A percentile compares a stretch with the other conserved stretches of the same genome.
Evolutionary conservation across 2,329 filamentous ascomycete species (phyloP).

Genomic region (Sporothrix globosa): DNA sequence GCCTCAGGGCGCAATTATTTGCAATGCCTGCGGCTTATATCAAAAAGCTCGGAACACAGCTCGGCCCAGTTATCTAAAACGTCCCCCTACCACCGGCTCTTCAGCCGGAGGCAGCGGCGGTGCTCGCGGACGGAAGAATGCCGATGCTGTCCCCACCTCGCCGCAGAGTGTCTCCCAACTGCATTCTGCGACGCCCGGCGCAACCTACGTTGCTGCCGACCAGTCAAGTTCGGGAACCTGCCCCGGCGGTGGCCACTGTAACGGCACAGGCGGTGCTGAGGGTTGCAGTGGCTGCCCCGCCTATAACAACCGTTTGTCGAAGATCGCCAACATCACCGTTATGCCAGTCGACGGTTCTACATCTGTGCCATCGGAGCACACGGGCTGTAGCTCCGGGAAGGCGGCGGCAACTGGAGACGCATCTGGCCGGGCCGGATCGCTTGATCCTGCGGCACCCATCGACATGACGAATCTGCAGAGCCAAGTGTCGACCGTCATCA

Average conservation of each 20-base stretch:
- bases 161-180: conserved; percentile 48
- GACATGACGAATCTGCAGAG: conserved; percentile 55
- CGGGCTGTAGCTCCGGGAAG: conserved; percentile 3
- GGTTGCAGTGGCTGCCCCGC: conserved; percentile 95
- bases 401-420: not conserved
- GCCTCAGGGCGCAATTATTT: conserved; percentile 90
- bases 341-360: conserved; percentile 45
- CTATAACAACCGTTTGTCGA: conserved; percentile 94
- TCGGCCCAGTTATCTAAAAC: conserved; percentile 87
- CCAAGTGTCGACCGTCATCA: conserved; percentile 66
- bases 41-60: conserved; percentile 90
- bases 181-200: conserved; percentile 50
- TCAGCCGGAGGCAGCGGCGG: conserved; percentile 38
- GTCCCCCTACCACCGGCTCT: conserved; percentile 61
- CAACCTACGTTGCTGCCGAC: conserved; percentile 77
- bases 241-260: conserved; percentile 91
- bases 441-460: conserved; percentile 50
- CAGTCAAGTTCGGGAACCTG: conserved; percentile 82
- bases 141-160: conserved; percentile 46
- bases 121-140: conserved; percentile 46
- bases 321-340: conserved; percentile 73
- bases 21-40: conserved; percentile 96
- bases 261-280: conserved; percentile 92
- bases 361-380: not conserved
- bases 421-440: not conserved